Conservation (phyloP, 331 rosid species). For the Quercus phellos region DNA sequence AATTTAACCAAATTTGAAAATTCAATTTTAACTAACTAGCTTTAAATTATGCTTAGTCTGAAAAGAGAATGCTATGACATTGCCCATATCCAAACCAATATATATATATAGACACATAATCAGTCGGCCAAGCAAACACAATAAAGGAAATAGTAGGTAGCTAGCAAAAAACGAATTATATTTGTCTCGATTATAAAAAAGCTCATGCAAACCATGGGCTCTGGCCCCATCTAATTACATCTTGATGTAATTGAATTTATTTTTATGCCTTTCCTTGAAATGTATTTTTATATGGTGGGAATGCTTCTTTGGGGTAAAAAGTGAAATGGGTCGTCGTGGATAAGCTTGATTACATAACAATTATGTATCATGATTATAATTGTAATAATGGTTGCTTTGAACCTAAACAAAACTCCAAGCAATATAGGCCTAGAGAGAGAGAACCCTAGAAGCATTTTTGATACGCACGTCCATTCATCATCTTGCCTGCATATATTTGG, state of each 20-base stretch:
- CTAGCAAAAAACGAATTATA: too few species aligned
- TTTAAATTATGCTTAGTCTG: too few species aligned
- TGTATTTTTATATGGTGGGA: not conserved
- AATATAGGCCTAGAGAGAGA: slow-evolving; percentile 33
- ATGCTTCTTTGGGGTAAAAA: not conserved
- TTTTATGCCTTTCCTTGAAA: too few species aligned
- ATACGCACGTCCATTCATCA: slow-evolving; percentile 28
- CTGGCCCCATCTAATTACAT: too few species aligned
- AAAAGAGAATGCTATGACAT: not conserved
- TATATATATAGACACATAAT: not conserved
- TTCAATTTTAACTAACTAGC: not conserved
- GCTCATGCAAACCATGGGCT: too few species aligned
- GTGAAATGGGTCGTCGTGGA: not conserved
- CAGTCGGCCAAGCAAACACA: too few species aligned
- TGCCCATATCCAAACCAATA: not conserved
- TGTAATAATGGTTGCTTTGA: slow-evolving; percentile 41
- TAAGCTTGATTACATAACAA: slow-evolving; percentile 7
- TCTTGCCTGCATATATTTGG: slow-evolving; percentile 23
- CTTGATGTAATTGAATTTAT: too few species aligned
- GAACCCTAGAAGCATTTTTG: slow-evolving; percentile 38
- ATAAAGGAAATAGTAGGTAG: too few species aligned
- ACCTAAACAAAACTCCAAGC: slow-evolving; percentile 61
- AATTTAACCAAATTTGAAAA: not conserved
- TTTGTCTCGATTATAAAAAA: too few species aligned
- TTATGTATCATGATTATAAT: slow-evolving; percentile 12